These are phyloP conservation scores for Lasiosphaeria hispida DNA, from an alignment of 495 filamentous ascomycete genomes.

Conservation along the genomic window DNA sequence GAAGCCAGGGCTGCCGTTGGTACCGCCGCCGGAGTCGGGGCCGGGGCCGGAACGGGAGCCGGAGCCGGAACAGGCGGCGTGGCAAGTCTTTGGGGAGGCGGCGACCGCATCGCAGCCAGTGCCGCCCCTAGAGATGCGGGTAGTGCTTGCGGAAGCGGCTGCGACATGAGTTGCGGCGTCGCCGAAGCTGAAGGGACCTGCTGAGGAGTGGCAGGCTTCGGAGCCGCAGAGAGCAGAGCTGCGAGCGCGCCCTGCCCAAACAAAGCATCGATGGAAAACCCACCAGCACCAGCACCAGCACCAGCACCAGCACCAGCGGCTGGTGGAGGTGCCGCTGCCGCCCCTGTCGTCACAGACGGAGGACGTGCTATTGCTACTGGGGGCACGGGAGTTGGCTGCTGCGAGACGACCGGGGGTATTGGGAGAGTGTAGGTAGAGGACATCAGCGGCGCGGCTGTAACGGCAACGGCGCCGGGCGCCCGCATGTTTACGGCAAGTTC, in stretches of 20 bases:
- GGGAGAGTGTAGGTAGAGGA: slow-evolving; percentile 25
- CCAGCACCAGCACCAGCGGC: slow-evolving; percentile 26
- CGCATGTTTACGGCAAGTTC: slow-evolving; percentile 59
- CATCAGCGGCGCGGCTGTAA: slow-evolving; percentile 27
- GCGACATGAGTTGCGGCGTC: slow-evolving; percentile 26
- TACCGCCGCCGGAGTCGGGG: slow-evolving; percentile 13
- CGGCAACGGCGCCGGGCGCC: slow-evolving; percentile 35
- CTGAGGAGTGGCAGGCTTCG: slow-evolving; percentile 46
- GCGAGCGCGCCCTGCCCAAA: slow-evolving; percentile 54
- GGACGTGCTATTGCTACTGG: slow-evolving; percentile 28
- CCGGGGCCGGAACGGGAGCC: slow-evolving; percentile 4
- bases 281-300: slow-evolving; percentile 24
- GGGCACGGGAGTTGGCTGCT: slow-evolving; percentile 25
- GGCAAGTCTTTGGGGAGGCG: slow-evolving; percentile 26
- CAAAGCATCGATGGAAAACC: slow-evolving; percentile 48
- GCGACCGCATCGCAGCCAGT: slow-evolving; percentile 39
- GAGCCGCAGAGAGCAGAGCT: slow-evolving; percentile 36
- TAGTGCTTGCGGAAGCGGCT: not conserved
- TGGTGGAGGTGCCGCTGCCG: slow-evolving; percentile 35
- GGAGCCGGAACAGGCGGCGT: slow-evolving; percentile 3
- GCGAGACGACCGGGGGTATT: slow-evolving; percentile 24
- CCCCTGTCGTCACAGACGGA: slow-evolving; percentile 25
- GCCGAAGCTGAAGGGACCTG: slow-evolving; percentile 30
- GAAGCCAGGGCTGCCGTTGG: slow-evolving; percentile 16
- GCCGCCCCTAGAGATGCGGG: slow-evolving; percentile 29